A percentile compares a stretch with the other conserved stretches of the same genome.
phyloP scores from a whole-genome alignment of 805 yeast genomes.

The Candida pini region DNA sequence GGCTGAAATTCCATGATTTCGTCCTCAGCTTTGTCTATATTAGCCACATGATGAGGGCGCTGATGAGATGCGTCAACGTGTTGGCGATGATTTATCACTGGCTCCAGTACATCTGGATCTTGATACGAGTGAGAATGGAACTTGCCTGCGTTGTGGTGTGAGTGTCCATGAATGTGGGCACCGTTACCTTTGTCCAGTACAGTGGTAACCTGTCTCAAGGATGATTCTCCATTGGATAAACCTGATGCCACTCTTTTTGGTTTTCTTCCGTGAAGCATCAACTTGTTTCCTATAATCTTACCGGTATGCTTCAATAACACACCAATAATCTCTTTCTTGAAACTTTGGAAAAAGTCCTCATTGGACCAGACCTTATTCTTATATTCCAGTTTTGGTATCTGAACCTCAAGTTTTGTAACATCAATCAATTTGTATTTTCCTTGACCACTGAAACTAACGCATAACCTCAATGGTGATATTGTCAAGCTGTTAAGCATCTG shows the following conservation, averaged over 20 bases:
- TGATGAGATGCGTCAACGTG: neutral
- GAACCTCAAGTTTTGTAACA: conserved; percentile 64
- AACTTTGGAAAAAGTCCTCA: conserved; percentile 56
- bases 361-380: conserved; percentile 64
- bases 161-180: neutral
- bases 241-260: neutral
- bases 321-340: conserved; percentile 57
- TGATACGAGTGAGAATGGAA: conserved; percentile 8
- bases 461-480: conserved; percentile 30
- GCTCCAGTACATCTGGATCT: conserved; percentile 24
- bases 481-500: conserved; percentile 33
- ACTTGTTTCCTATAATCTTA: conserved; percentile 69
- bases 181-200: neutral
- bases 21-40: too few species aligned
- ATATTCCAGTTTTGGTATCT: conserved; percentile 58
- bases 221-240: neutral
- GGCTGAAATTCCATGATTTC: too few species aligned
- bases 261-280: conserved; percentile 27
- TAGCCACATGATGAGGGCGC: neutral
- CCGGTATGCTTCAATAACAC: conserved; percentile 64
- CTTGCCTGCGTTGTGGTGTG: conserved; percentile 8
- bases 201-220: too few species aligned
- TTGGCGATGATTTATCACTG: conserved; percentile 1
- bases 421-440: conserved; percentile 66
- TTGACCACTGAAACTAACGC: conserved; percentile 75